Conservation (phyloP, 352 stramenopile genomes). For the Lagenidium sp. region DNA sequence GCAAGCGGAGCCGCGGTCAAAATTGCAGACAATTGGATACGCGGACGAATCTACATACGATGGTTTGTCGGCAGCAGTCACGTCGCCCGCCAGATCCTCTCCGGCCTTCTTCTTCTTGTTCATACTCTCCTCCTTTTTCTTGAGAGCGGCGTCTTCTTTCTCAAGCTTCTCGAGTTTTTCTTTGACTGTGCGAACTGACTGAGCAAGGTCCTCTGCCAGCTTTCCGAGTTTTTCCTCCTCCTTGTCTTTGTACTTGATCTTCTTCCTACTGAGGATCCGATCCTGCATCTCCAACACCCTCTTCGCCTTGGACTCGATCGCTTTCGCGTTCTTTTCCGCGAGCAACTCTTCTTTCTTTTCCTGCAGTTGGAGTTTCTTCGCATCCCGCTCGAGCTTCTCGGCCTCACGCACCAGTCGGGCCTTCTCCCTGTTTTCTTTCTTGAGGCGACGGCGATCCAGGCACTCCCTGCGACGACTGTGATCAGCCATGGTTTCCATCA, state of each 20-base stretch:
- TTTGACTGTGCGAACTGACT: conserved; percentile 64
- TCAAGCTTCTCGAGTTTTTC: conserved; percentile 83
- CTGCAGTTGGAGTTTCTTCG: conserved; percentile 41
- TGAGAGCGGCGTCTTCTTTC: conserved; percentile 70
- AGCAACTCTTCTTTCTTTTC: conserved; percentile 68
- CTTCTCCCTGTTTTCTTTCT: conserved; percentile 72
- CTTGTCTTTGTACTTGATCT: conserved; percentile 88
- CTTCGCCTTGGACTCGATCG: conserved; percentile 78
- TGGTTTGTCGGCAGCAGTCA: conserved; percentile 51
- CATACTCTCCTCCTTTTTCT: conserved; percentile 74
- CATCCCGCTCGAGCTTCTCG: conserved; percentile 74
- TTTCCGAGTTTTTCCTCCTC: conserved; percentile 81
- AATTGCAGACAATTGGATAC: too few species aligned
- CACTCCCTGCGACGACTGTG: conserved; percentile 23
- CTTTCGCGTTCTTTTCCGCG: conserved; percentile 65
- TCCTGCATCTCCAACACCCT: conserved; percentile 84
- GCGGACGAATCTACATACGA: conserved; percentile 51
- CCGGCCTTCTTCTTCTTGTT: conserved; percentile 68
- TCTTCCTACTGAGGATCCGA: conserved; percentile 78
- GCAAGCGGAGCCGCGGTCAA: background rate
- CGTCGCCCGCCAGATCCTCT: conserved; percentile 28
- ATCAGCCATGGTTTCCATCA: background rate
- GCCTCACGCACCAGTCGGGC: conserved; percentile 69
- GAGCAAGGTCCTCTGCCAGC: conserved; percentile 67
- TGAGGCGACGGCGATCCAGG: conserved; percentile 64